A percentile compares a stretch with the other conserved stretches of the same genome.
phyloP scores from a whole-genome alignment of 2,329 filamentous ascomycete species.

The Penicillium sp. region DNA sequence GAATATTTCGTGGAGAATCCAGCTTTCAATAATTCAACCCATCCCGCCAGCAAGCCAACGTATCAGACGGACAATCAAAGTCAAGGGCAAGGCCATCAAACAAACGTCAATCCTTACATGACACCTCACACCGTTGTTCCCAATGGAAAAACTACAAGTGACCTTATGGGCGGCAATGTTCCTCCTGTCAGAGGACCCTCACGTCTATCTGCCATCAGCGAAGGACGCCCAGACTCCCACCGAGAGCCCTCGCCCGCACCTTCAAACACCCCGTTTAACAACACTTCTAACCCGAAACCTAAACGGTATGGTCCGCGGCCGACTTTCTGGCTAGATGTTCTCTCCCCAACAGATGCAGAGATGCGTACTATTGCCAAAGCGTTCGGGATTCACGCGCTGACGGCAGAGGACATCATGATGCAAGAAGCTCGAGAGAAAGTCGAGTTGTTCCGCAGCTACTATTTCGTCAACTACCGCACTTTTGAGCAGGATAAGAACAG shows the following conservation, averaged over 20 bases:
- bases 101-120: neutral
- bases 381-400: conserved; percentile 94
- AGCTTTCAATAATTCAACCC: conserved; percentile 4
- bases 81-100: conserved; percentile 3
- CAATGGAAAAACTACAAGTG: conserved; percentile 12
- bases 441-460: conserved; percentile 94
- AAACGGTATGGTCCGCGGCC: conserved; percentile 75
- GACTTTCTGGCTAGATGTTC: conserved; percentile 94
- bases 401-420: conserved; percentile 94
- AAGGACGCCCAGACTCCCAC: conserved; percentile 34
- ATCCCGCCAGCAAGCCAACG: neutral
- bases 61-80: conserved; percentile 13
- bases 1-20: conserved; percentile 28
- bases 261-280: conserved; percentile 18
- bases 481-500: conserved; percentile 93
- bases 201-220: conserved; percentile 39
- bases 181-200: conserved; percentile 21
- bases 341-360: conserved; percentile 87
- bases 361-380: conserved; percentile 92
- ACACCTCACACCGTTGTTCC: neutral
- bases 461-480: conserved; percentile 97
- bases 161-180: neutral
- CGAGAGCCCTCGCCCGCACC: conserved; percentile 27
- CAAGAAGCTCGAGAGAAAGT: conserved; percentile 98
- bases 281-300: conserved; percentile 33